Evolutionary conservation across 192 early-diverging fungal genomes (phyloP).

Genomic region (Radiomyces spectabilis): DNA sequence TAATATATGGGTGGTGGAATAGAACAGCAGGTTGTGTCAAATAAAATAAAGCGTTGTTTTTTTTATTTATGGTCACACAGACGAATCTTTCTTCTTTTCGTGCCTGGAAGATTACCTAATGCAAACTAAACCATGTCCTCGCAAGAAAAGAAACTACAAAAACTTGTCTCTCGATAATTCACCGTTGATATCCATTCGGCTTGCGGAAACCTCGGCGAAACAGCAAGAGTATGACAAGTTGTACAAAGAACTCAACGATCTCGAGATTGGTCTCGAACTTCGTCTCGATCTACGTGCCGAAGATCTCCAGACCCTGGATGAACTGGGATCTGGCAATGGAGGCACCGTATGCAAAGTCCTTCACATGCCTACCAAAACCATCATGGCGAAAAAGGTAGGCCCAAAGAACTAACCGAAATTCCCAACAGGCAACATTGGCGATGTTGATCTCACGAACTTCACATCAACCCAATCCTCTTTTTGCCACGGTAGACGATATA

Average conservation of each 20-base stretch:
- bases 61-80: too few species aligned
- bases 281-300: constrained; percentile 72
- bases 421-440: too few species aligned
- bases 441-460: background rate
- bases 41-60: too few species aligned
- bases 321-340: constrained; percentile 88
- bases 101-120: background rate
- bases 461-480: background rate
- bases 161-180: constrained; percentile 38
- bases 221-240: constrained; percentile 27
- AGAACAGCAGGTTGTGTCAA: too few species aligned
- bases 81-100: background rate
- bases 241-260: constrained; percentile 34
- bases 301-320: constrained; percentile 69
- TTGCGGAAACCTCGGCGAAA: constrained; percentile 11
- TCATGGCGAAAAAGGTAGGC: constrained; percentile 91
- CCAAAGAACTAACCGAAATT: too few species aligned
- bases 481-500: constrained; percentile 21
- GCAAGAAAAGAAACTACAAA: constrained; percentile 47
- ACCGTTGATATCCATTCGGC: constrained; percentile 18
- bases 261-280: constrained; percentile 70
- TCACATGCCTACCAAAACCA: constrained; percentile 77
- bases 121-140: constrained; percentile 7
- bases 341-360: constrained; percentile 84
- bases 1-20: too few species aligned